These are phyloP conservation scores for Ceratonia siliqua DNA, from an alignment of 306 rosid genomes.

Conservation along the genomic window DNA sequence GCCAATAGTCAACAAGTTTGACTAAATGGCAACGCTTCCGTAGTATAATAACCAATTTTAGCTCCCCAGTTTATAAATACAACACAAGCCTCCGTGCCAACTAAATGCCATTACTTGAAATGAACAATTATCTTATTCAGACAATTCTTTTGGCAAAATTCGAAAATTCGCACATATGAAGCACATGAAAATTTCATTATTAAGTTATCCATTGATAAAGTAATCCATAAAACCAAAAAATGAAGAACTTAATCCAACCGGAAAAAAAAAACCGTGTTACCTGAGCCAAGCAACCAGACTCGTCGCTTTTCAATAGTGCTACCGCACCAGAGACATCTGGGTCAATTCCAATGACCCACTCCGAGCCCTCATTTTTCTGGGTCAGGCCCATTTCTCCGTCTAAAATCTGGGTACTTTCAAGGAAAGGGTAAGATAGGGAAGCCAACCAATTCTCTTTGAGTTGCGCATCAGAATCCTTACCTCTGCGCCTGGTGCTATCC, in stretches of 20 bases:
- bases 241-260: not conserved
- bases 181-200: not conserved
- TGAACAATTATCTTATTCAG: not conserved
- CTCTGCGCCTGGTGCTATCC: not conserved
- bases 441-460: conserved; percentile 80
- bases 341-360: conserved; percentile 75
- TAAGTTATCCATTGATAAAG: not conserved
- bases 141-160: not conserved
- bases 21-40: conserved; percentile 14
- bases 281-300: conserved; percentile 59
- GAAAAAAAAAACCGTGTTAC: conserved; percentile 32
- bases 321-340: conserved; percentile 82
- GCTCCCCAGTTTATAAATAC: not conserved
- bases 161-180: not conserved
- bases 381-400: conserved; percentile 17
- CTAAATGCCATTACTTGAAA: not conserved
- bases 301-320: conserved; percentile 58
- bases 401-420: conserved; percentile 29
- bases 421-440: conserved; percentile 67
- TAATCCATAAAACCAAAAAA: not conserved
- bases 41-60: not conserved
- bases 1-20: not conserved
- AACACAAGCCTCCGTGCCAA: not conserved
- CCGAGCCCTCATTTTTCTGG: conserved; percentile 34
- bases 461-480: conserved; percentile 47